These are phyloP conservation scores for Phytophthora citrophthora DNA, from an alignment of 352 stramenopile genomes.

Conservation along the genomic window DNA sequence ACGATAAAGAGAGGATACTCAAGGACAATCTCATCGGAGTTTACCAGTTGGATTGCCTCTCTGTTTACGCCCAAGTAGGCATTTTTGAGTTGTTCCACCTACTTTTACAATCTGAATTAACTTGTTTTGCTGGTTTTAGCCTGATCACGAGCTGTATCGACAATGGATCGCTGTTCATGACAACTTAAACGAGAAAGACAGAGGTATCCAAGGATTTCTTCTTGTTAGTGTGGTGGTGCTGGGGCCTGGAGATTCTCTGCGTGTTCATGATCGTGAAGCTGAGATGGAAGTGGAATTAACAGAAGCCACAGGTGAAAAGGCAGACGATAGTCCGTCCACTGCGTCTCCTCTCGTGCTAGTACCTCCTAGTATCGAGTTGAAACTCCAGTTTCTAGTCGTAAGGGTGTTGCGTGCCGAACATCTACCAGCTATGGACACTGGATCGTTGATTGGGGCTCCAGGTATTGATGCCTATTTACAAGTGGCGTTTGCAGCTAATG, in stretches of 20 bases:
- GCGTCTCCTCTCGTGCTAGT: slow-evolving; percentile 64
- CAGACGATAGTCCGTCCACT: slow-evolving; percentile 6
- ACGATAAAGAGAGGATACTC: slow-evolving; percentile 71
- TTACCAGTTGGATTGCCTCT: slow-evolving; percentile 86
- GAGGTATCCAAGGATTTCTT: slow-evolving; percentile 85
- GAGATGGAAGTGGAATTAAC: slow-evolving; percentile 67
- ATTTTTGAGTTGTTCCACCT: slow-evolving; percentile 3
- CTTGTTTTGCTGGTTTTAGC: slow-evolving; percentile 28
- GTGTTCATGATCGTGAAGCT: slow-evolving; percentile 73
- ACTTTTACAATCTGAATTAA: neutral
- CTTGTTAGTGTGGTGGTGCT: slow-evolving; percentile 74
- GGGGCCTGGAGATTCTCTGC: slow-evolving; percentile 68
- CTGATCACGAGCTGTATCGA: slow-evolving; percentile 87
- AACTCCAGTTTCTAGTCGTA: slow-evolving; percentile 82
- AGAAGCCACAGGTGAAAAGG: slow-evolving; percentile 13
- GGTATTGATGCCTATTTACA: slow-evolving; percentile 88
- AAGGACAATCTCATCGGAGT: slow-evolving; percentile 87
- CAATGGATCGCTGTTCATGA: slow-evolving; percentile 93
- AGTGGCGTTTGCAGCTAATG: slow-evolving; percentile 68
- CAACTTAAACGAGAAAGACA: slow-evolving; percentile 82
- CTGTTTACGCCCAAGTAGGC: slow-evolving; percentile 68
- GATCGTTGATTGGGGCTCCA: slow-evolving; percentile 35
- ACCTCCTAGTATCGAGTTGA: slow-evolving; percentile 77
- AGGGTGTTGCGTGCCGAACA: slow-evolving; percentile 83
- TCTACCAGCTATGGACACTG: slow-evolving; percentile 80